Base-by-base conservation (phyloP, 2,329 filamentous ascomycete species). In the Phialophora verrucosa region DNA sequence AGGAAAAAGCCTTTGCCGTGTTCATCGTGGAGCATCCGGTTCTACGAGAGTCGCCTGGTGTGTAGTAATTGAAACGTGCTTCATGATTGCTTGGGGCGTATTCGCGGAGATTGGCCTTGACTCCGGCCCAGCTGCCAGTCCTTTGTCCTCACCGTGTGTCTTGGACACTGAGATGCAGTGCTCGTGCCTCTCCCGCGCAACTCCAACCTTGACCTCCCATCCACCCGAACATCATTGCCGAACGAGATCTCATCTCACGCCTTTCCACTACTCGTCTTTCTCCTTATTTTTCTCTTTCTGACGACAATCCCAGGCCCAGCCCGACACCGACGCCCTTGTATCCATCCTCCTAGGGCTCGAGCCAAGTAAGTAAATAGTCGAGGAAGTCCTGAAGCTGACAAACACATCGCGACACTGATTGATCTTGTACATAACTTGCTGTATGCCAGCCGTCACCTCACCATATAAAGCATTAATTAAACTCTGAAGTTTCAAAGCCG, bases 341-440 rank as follows among this genome's bases (percentile, higher is more conserved):
- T 7, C 3, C 49, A 27, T 51, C 2, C 49, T 51, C 49, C 27
- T 51, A 27, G 3, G 20, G 14, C 20, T 11, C 10, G 20, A 27
- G 8, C 20, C 20, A 27, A 51, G 10, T 49, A 23, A 25, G 20
- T 51, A 27, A 51, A 20, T 51, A 17, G 23, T 29, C 49, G 20
- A 51, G 10, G 25, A 7, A 11, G 49, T 10, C 2, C 20, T 51
- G 11, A 50, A 49, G 58, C 58, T 60, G 58, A 60, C 58, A 60
- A 60, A 59, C 38, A 32, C 31, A 57, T 10, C 38, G 17, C 17
- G 83, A 65, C 78, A 73, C 20, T 20, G n/a, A 25, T 17, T 51
- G 20, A 12, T 12, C 49, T 11, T 27, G n/a, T n/a, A n/a, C n/a
- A 27, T 51, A 27, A 25, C 49, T 12, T 23, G 25, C 49, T 51